phyloP scores from a whole-genome alignment of 345 rosid species.

The Arabis hirsuta region DNA sequence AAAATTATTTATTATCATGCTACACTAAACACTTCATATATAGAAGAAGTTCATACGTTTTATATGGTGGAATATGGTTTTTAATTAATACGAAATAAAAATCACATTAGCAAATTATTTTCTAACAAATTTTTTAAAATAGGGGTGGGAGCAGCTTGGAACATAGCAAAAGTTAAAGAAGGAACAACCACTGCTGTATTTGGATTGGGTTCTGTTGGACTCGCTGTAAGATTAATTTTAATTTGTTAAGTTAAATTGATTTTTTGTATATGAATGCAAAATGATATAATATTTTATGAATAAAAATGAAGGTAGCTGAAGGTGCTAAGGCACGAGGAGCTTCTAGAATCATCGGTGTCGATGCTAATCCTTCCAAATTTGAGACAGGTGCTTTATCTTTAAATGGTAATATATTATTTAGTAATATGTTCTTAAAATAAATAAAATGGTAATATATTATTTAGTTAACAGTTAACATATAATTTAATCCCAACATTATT shows the following conservation, averaged over 20 bases:
- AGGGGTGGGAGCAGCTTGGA: slow-evolving; percentile 82
- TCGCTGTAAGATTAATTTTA: slow-evolving; percentile 53
- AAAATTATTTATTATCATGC: background rate
- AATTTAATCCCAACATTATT: background rate
- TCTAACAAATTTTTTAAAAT: background rate
- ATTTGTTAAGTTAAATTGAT: background rate
- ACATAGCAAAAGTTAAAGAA: too few relatives aligned
- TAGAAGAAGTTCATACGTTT: background rate
- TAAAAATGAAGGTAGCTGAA: slow-evolving; percentile 56
- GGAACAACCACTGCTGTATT: too few relatives aligned
- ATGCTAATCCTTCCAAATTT: slow-evolving; percentile 57
- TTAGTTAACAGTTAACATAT: too few relatives aligned
- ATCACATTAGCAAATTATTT: too few relatives aligned
- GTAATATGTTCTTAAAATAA: too few relatives aligned
- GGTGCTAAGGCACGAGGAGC: slow-evolving; percentile 73
- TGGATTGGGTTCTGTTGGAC: too few relatives aligned
- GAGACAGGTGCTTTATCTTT: slow-evolving; percentile 45
- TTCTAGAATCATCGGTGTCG: slow-evolving; percentile 66
- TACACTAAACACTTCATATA: background rate
- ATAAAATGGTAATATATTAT: too few relatives aligned
- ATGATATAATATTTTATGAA: slow-evolving; percentile 16
- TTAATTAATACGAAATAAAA: too few relatives aligned
- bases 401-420: too few relatives aligned
- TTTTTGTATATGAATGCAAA: background rate
- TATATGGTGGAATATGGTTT: background rate